Base-by-base conservation (phyloP, 2,329 filamentous ascomycete genomes). In the Cryphonectria nitschkei region DNA sequence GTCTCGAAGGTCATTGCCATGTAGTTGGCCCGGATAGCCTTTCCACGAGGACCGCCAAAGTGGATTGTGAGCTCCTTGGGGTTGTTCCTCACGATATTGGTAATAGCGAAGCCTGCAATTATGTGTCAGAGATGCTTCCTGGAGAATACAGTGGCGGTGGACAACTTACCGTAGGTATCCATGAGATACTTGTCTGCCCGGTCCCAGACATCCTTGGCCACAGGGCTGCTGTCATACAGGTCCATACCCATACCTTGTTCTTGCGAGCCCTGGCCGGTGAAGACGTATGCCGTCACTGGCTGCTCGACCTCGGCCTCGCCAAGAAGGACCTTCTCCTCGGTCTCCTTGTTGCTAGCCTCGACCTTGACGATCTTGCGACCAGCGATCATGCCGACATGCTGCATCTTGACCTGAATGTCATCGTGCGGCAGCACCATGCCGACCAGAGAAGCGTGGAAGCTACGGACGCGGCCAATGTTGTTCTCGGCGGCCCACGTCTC, bases 211-310 rank as follows among this genome's bases (percentile, higher is more conserved):
- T 97, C 95, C 84, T 94, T 95, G 73, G 96, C 97, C 29, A 99
- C 96, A 52, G 92, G 86, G 80, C 96, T 98, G 86, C 92, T 97
- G 78, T 88, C 92, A 81, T 99, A 99, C 67, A 99, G 87, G 78
- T 98, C 96, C 96, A 99, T 99, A 83, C 96, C 96, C 96, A 99
- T 99, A 73, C 96, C 96, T 82, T 99, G 96, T 82, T 99, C 96
- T 82, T 99, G 97, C 66, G 95, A 98, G 77, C 96, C 96, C 82
- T 99, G 96, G 69, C 96, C 96, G 74, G 97, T 99, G 83, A 99
- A 99, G 76, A 99, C 94, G 78, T 99, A 99, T 6, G 96, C 92
- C 1, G 95, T 97, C 46, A 96, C 94, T 9, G 97, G 97, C 81
- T 99, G 96, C 83, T 99, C 96, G 71, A 99, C 94, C 82, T 99